Percentiles rank a stretch among this genome's conserved stretches.
Evolutionary conservation across 352 stramenopile species (phyloP).

Genomic region (Elongisporangium prolatum): DNA sequence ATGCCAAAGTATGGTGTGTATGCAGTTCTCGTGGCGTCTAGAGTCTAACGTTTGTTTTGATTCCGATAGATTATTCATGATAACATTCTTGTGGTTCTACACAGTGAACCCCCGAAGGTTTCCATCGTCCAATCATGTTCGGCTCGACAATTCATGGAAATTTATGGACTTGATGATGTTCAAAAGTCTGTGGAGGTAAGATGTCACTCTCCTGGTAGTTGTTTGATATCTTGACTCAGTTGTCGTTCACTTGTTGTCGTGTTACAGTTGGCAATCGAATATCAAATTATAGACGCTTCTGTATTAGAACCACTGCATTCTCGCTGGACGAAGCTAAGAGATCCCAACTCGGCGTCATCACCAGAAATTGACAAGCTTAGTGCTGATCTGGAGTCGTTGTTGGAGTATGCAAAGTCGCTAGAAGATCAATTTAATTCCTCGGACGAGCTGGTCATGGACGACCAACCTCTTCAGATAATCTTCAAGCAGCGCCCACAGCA

Average conservation of each 20-base stretch:
- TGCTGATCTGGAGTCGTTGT: constrained; percentile 39
- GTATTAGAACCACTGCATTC: constrained; percentile 43
- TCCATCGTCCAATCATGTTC: constrained; percentile 72
- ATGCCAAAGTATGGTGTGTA: constrained; percentile 55
- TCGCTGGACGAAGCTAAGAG: constrained; percentile 37
- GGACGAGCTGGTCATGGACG: constrained; percentile 20
- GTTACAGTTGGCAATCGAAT: constrained; percentile 66
- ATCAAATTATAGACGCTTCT: constrained; percentile 58
- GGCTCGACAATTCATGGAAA: constrained; percentile 62
- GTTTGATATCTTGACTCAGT: background rate
- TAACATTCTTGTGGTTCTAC: constrained; percentile 59
- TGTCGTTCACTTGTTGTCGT: background rate
- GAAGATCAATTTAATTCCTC: constrained; percentile 39
- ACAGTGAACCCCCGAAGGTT: constrained; percentile 71
- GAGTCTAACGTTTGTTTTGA: background rate
- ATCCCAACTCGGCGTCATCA: constrained; percentile 5
- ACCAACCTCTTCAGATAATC: constrained; percentile 69
- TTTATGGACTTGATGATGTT: constrained; percentile 57
- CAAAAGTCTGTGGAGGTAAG: constrained; percentile 63
- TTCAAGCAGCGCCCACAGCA: constrained; percentile 81
- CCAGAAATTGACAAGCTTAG: constrained; percentile 30
- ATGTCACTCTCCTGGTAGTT: background rate
- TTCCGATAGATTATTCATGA: constrained; percentile 56
- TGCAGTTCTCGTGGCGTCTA: background rate
- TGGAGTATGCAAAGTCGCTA: constrained; percentile 37